Evolutionary conservation across 2,329 filamentous ascomycete genomes (phyloP).

Genomic region (Colletotrichum graminicola): DNA sequence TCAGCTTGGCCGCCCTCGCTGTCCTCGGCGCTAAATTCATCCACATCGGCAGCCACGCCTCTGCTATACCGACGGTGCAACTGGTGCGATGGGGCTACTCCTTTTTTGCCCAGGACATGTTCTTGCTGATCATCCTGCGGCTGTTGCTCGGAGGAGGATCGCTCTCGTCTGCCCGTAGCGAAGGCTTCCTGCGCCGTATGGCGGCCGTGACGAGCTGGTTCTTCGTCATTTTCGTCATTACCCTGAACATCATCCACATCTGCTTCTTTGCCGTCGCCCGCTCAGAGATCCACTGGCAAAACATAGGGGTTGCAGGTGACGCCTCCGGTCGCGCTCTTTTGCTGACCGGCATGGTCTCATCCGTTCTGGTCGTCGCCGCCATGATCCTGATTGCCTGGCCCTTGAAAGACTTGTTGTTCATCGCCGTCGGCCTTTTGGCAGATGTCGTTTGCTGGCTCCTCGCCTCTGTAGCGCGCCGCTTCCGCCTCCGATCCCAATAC

Average conservation of each 20-base stretch:
- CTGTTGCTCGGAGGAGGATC: slow-evolving; percentile 48
- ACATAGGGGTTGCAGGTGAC: slow-evolving; percentile 50
- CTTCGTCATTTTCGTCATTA: not conserved
- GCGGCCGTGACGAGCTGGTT: not conserved
- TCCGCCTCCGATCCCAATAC: not conserved
- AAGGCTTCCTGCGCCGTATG: not conserved
- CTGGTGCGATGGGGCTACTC: slow-evolving; percentile 50
- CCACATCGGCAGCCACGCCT: slow-evolving; percentile 51
- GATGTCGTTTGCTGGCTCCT: slow-evolving; percentile 3
- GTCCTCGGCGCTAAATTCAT: slow-evolving; percentile 49
- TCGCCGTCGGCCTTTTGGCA: not conserved
- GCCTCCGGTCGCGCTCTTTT: slow-evolving; percentile 49
- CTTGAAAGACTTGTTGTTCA: not conserved
- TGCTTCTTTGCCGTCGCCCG: slow-evolving; percentile 51
- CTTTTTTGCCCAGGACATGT: slow-evolving; percentile 52
- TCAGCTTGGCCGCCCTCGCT: slow-evolving; percentile 49
- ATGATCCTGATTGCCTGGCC: not conserved
- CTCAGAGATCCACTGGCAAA: slow-evolving; percentile 53
- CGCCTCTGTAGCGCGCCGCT: not conserved
- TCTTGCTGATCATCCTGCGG: slow-evolving; percentile 50
- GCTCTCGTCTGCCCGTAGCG: slow-evolving; percentile 32
- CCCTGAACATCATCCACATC: slow-evolving; percentile 21
- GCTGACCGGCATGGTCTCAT: slow-evolving; percentile 49
- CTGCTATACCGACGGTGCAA: slow-evolving; percentile 48
- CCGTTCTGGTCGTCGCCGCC: slow-evolving; percentile 30